These are phyloP conservation scores for Quercus variabilis DNA, from an alignment of 306 rosid species.

Conservation along the genomic window DNA sequence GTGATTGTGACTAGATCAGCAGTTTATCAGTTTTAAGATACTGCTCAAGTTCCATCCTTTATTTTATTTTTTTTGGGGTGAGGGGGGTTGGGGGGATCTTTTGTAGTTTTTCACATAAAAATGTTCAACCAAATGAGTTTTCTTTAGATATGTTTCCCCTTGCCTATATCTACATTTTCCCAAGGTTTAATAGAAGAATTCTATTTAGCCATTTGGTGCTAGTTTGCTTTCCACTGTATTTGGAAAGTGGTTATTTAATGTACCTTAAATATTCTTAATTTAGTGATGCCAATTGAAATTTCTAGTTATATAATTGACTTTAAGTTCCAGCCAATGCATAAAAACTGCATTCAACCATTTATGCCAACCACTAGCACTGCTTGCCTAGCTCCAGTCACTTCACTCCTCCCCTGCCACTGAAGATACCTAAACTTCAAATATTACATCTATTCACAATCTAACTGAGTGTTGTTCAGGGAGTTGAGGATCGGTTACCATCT, in stretches of 20 bases:
- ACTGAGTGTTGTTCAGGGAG: slow-evolving; percentile 50
- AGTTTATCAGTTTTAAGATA: not conserved
- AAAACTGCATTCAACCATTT: not conserved
- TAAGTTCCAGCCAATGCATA: not conserved
- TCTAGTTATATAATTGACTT: not conserved
- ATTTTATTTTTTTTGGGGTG: not conserved
- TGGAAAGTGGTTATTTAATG: not conserved
- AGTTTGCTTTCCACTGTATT: not conserved
- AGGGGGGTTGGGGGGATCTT: not conserved
- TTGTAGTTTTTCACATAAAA: not conserved
- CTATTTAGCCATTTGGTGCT: not conserved
- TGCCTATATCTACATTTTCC: not conserved
- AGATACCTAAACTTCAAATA: not conserved
- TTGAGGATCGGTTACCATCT: slow-evolving; percentile 91
- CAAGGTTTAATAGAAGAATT: not conserved
- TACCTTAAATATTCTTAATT: not conserved
- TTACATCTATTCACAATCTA: slow-evolving; percentile 7
- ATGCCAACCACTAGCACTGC: not conserved
- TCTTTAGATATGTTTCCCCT: not conserved
- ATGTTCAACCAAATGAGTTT: not conserved
- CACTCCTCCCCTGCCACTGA: slow-evolving; percentile 2
- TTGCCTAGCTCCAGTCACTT: not conserved
- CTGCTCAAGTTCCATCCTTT: not conserved
- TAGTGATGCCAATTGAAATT: not conserved
- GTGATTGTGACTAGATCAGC: not conserved